These are phyloP conservation scores for Globisporangium alternatum DNA, from an alignment of 352 stramenopile genomes.

Conservation along the genomic window DNA sequence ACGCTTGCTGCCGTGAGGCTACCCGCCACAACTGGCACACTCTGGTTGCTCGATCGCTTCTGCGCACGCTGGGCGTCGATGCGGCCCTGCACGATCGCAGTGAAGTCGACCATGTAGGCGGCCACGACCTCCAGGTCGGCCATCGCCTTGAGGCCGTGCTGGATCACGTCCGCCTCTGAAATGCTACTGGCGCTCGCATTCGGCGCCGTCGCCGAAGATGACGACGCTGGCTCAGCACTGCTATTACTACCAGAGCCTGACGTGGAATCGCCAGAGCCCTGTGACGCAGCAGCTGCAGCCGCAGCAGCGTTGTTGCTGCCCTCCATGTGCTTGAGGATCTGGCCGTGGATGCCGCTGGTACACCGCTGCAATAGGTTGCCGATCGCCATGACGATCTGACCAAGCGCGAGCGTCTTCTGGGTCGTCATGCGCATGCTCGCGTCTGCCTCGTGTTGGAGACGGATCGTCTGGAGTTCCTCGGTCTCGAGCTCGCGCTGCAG, in stretches of 20 bases:
- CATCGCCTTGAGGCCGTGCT: conserved; percentile 85
- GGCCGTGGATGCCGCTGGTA: conserved; percentile 81
- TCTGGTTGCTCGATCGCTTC: conserved; percentile 40
- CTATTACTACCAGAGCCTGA: neutral
- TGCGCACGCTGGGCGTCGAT: conserved; percentile 70
- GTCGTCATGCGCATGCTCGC: conserved; percentile 84
- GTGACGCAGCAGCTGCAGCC: conserved; percentile 8
- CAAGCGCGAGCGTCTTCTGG: conserved; percentile 89
- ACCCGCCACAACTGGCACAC: conserved; percentile 24
- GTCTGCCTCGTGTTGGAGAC: conserved; percentile 87
- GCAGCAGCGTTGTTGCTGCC: conserved; percentile 34
- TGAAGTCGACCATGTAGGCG: conserved; percentile 93
- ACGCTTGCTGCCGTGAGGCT: neutral
- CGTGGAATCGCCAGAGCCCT: conserved; percentile 1
- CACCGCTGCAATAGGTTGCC: conserved; percentile 80
- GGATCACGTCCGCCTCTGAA: conserved; percentile 80
- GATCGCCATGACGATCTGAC: conserved; percentile 89
- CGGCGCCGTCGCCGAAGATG: neutral
- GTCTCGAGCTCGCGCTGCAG: conserved; percentile 79
- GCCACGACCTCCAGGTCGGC: conserved; percentile 90
- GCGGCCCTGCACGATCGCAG: conserved; percentile 67
- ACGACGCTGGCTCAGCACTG: conserved; percentile 9
- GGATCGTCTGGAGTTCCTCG: conserved; percentile 63
- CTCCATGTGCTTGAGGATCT: conserved; percentile 88
- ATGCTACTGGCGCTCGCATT: conserved; percentile 37